Conservation (phyloP, 768 basidiomycete species). For the Boletus rubropictus region DNA sequence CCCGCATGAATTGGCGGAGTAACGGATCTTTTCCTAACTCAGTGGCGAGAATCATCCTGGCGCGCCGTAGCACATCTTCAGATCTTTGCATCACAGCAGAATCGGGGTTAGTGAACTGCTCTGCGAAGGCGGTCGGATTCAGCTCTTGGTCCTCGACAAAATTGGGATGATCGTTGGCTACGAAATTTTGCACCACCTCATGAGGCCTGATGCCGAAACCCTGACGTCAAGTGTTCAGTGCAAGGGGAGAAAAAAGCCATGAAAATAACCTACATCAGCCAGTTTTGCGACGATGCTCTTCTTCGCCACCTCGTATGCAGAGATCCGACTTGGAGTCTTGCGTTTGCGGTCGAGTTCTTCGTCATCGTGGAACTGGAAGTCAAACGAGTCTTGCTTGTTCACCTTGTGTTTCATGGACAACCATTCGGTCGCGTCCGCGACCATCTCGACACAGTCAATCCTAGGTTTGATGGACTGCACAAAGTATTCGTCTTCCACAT, state of each 20-base stretch:
- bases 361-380: conserved; percentile 69
- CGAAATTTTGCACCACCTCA: conserved; percentile 81
- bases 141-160: conserved; percentile 79
- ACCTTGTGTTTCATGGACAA: conserved; percentile 78
- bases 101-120: conserved; percentile 76
- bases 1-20: conserved; percentile 71
- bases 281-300: conserved; percentile 71
- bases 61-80: conserved; percentile 65
- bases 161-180: conserved; percentile 51
- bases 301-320: conserved; percentile 79
- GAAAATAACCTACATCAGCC: conserved; percentile 56
- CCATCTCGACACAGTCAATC: conserved; percentile 79
- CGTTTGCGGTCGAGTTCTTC: conserved; percentile 54
- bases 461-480: conserved; percentile 59
- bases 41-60: conserved; percentile 78
- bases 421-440: conserved; percentile 91
- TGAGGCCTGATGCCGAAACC: conserved; percentile 80
- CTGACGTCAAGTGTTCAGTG: conserved; percentile 34
- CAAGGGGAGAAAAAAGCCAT: not conserved
- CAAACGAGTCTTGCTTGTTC: conserved; percentile 54
- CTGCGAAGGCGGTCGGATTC: conserved; percentile 74
- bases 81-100: conserved; percentile 49
- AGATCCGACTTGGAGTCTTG: conserved; percentile 80
- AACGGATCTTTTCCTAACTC: conserved; percentile 93
- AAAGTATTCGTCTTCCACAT: conserved; percentile 70